A percentile compares a stretch with the other conserved stretches of the same genome.
Conservation (phyloP, 2,329 filamentous ascomycete species). For the Colletotrichum godetiae region DNA sequence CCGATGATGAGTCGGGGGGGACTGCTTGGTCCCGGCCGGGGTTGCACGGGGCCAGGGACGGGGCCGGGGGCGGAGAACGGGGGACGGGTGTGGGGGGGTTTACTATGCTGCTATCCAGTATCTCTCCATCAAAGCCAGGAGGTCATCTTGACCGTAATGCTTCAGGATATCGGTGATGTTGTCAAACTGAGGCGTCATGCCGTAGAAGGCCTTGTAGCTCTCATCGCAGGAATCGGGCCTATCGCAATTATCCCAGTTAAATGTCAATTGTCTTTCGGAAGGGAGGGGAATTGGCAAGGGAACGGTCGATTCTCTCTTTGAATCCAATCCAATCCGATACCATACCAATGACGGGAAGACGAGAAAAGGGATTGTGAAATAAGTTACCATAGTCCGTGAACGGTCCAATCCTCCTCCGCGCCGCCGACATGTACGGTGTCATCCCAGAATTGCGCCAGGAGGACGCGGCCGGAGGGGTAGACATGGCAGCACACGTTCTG, state of each 20-base stretch:
- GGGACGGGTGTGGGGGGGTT: conserved; percentile 1
- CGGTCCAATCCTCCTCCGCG: conserved; percentile 56
- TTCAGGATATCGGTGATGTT: conserved; percentile 56
- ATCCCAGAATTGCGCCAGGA: conserved; percentile 59
- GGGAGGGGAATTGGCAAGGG: not conserved
- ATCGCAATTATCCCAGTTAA: not conserved
- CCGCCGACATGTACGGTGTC: conserved; percentile 51
- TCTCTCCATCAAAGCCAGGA: conserved; percentile 53
- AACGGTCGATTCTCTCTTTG: not conserved
- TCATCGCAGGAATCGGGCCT: conserved; percentile 59
- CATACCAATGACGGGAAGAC: not conserved
- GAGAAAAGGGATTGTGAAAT: not conserved
- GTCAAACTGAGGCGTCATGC: conserved; percentile 53
- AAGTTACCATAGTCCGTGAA: conserved; percentile 56
- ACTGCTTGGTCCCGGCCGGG: not conserved
- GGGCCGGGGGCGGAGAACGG: conserved; percentile 23
- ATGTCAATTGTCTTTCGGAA: not conserved
- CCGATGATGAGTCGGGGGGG: not conserved
- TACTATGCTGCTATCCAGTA: conserved; percentile 56
- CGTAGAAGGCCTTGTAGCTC: conserved; percentile 55
- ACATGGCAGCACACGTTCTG: conserved; percentile 56
- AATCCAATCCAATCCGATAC: not conserved
- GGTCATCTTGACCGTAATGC: conserved; percentile 51
- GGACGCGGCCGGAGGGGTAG: conserved; percentile 52
- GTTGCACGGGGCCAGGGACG: conserved; percentile 20